Base-by-base conservation (phyloP, 2,329 filamentous ascomycete genomes). In the Aspergillus piperis region DNA sequence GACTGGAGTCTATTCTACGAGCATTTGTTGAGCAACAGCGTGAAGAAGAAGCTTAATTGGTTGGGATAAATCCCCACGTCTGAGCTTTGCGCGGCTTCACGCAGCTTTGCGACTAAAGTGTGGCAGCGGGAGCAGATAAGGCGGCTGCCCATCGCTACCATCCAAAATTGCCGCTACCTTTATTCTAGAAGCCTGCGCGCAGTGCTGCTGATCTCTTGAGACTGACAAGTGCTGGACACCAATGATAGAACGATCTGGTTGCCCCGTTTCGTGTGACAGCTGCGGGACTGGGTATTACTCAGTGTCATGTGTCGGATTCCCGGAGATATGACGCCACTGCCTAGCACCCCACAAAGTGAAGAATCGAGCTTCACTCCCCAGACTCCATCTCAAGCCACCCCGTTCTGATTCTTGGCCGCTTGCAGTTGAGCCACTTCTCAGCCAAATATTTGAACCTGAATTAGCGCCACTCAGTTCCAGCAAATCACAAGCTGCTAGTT, bases 1-100 rank as follows among this genome's bases (percentile, higher is more conserved):
- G 92, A 17, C 78, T 99, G 19, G 87, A 93, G 67, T 83, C 83
- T 15, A 87, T 98, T 36, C 83, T 99, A 71, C 71, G 69, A 10
- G 68, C 73, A 5, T 79, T 75, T 54, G 62, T 74, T 15, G 73
- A 75, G 53, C 72, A 73, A 54, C 66, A 69, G 49, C 72, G 65
- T 7, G 64, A 70, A 39, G 63, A 69, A 32, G 62, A 62, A 7
- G 63, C 67, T 17, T 71, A 65, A 71, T 27, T 38, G 38, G 21
- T 48, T 11, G 42, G n/a, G 8, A 7, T 21, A 3, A 27, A 27
- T 30, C 8, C 3, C 19, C 25, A 3, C 13, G n/a, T n/a, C 30
- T n/a, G 11, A 17, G 5, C 30, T 25, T 19, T 32, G 15, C 50
- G 38, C 30, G 8, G 25, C 2, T 27, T 27, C 25, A 27, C 25